Base-by-base conservation (phyloP, 129 eudicot species). In the Helianthus tuberosus region DNA sequence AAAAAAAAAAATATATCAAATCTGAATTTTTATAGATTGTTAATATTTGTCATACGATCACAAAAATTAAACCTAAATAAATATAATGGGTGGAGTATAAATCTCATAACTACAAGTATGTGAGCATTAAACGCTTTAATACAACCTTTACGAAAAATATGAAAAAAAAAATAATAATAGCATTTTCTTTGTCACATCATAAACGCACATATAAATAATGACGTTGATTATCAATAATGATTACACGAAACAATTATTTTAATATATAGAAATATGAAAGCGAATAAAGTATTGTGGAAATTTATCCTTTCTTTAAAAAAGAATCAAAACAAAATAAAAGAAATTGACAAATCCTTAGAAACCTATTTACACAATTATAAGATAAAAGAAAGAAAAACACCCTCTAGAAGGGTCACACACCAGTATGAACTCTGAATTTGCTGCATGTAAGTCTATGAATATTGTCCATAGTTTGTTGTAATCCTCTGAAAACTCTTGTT, bases 401-500 rank as follows among this genome's bases (percentile, higher is more conserved):
- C 69, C 75, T 61, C 63, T 76, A 65, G 71, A 75, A 53, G 73
- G 72, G 84, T 66, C 86, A 87, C 86, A 87, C 87, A 89, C 86
- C 79, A 78, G 88, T 68, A 52, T 73, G 81, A 75, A 77, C 65
- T 75, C 39, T 59, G 71, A 74, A 80, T 68, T 60, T 59, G 36
- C 59, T 63, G 71, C n/a, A 47, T 67, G 68, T 44, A 70, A 70
- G 38, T 81, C 79, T 80, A 72, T 72, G 96, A 79, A 85, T 83
- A 89, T 9, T 92, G 96, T 32, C 93, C 96, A 68, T 76, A 92
- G 32, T 83, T 77, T 32, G 92, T 78, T 53, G 96, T 68, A 75
- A 92, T 78, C 80, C 96, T 83, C 71, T 89, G 96, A 47, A 89
- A 89, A 82, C 86, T 75, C 84, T 85, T 87, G 71, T 69, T 85